phyloP scores from a whole-genome alignment of 2,329 filamentous ascomycete genomes.

The Byssochlamys sp. region DNA sequence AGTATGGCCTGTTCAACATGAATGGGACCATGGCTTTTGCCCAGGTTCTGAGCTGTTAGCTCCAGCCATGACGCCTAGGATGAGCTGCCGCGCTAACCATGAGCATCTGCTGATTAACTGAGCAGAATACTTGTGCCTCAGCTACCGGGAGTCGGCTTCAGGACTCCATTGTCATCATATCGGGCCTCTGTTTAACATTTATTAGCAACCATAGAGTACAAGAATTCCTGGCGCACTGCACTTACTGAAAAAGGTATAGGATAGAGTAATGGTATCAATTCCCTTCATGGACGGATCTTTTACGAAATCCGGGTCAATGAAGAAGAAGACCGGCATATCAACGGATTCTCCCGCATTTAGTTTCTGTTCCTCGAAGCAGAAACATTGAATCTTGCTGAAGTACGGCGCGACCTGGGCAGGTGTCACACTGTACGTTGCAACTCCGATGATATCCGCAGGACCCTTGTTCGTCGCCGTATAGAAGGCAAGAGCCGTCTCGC shows the following conservation, averaged over 20 bases:
- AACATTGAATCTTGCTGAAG: conserved; percentile 99
- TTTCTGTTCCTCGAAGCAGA: conserved; percentile 95
- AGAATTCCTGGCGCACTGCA: neutral
- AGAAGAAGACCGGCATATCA: conserved; percentile 99
- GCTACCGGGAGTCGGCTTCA: conserved; percentile 45
- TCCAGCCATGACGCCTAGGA: neutral
- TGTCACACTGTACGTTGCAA: conserved; percentile 94
- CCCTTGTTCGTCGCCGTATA: conserved; percentile 93
- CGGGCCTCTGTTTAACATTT: conserved; percentile 54
- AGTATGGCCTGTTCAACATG: neutral
- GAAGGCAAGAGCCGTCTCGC: conserved; percentile 92
- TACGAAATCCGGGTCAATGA: conserved; percentile 89
- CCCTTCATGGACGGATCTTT: conserved; percentile 87
- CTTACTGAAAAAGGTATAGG: conserved; percentile 97
- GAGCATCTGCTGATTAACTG: neutral
- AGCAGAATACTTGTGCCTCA: neutral
- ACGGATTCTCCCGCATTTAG: conserved; percentile 91
- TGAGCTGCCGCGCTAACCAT: neutral
- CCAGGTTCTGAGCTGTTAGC: neutral
- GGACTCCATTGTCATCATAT: conserved; percentile 70
- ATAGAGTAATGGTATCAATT: conserved; percentile 89
- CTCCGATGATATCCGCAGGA: conserved; percentile 87
- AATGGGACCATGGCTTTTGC: neutral
- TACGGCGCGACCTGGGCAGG: conserved; percentile 92
- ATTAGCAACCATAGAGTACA: conserved; percentile 25